Base-by-base conservation (phyloP, 352 stramenopile species). In the Phytophthora colocasiae region DNA sequence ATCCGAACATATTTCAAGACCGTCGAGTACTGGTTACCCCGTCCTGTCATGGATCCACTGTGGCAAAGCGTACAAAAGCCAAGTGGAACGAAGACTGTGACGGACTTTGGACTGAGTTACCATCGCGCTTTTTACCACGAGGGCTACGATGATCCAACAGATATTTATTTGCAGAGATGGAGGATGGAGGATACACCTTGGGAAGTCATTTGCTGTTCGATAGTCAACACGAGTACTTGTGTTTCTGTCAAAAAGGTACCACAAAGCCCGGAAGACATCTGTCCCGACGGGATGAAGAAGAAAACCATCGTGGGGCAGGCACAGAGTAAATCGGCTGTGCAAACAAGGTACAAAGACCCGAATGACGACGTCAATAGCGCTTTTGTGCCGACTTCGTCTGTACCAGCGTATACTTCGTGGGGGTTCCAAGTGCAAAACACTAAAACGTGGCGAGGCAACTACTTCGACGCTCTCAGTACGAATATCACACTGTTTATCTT, bases 111-210 rank as follows among this genome's bases (percentile, higher is more conserved):
- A 1, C 74, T 98, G n/a, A 99, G 85, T 66, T 99, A 97, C 67
- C 97, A 99, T 56, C 84, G 97, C 15, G 92, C 95, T n/a, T 95
- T 97, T 31, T 98, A 99, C 55, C 78, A 97, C 51, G 54, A 77
- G 34, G 94, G 87, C 19, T 99, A 99, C 80, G 97, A 99, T 67
- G 87, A 99, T 65, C 96, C 95, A 34, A 93, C 98, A 55, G 97
- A 99, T 65, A 99, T 99, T 65, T 99, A 98, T 73, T 67, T 98
- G 6, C 97, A 99, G 71, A 79, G 96, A 14, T 98, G 95, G 93
- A 79, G 97, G 11, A 96, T 97, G 69, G 97, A 99, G 55, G 96
- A 99, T 69, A 73, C 85, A 6, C 81, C 87, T 0, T 99, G 96
- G 93, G 68, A 97, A 66, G 80, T 99, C 2, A 84, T 89, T 6